Evolutionary conservation across 768 basidiomycete genomes (phyloP).

Genomic region (Pisolithus tinctorius): DNA sequence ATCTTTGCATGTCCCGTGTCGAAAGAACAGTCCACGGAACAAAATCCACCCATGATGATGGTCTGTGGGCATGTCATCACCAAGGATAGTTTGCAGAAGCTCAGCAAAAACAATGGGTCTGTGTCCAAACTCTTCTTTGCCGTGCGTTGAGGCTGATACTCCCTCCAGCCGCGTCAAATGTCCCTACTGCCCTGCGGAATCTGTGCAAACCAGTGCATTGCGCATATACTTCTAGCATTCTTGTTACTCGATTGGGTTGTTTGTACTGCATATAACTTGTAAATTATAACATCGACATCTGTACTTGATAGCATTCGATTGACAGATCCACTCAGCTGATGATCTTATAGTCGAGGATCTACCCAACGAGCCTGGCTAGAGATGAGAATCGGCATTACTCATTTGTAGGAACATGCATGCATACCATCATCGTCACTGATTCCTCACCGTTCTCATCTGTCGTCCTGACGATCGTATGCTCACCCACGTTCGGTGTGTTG

Average conservation of each 20-base stretch:
- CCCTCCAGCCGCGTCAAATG: constrained; percentile 80
- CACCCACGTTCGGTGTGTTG: constrained; percentile 57
- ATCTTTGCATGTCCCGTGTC: constrained; percentile 97
- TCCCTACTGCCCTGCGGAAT: constrained; percentile 91
- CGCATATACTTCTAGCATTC: constrained; percentile 57
- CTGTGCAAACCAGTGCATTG: constrained; percentile 46
- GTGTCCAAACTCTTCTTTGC: constrained; percentile 31
- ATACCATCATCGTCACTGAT: constrained; percentile 41
- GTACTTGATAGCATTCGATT: background rate
- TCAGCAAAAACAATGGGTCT: constrained; percentile 79
- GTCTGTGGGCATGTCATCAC: constrained; percentile 92
- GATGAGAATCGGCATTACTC: background rate
- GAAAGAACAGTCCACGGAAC: constrained; percentile 90
- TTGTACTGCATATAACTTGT: constrained; percentile 8
- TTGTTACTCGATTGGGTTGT: background rate
- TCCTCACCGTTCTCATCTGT: constrained; percentile 54
- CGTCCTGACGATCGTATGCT: constrained; percentile 35
- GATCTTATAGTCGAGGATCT: constrained; percentile 11
- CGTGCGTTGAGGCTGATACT: background rate
- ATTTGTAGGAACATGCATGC: constrained; percentile 11
- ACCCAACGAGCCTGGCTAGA: constrained; percentile 21
- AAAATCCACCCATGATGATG: constrained; percentile 98
- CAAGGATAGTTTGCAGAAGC: constrained; percentile 82
- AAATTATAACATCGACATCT: constrained; percentile 1
- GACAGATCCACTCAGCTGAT: background rate